Conservation (phyloP, 2,329 filamentous ascomycete genomes). For the Penicillium sp. region DNA sequence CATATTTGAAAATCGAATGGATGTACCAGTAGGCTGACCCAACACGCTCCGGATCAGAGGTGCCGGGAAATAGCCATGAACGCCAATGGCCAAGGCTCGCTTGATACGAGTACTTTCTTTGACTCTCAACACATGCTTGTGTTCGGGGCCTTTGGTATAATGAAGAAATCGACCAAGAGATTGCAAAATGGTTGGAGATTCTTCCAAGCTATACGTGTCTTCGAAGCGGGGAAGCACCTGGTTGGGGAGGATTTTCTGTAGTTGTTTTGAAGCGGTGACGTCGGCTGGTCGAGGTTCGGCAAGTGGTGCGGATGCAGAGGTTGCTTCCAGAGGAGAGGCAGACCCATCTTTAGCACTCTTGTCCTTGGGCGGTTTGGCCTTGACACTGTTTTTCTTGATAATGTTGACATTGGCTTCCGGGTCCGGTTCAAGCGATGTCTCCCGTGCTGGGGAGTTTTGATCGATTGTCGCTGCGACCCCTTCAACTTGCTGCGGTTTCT, state of each 20-base stretch:
- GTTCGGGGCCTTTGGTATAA: slow-evolving; percentile 56
- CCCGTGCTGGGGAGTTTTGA: slow-evolving; percentile 19
- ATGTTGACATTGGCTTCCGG: slow-evolving; percentile 25
- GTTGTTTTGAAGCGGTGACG: slow-evolving; percentile 33
- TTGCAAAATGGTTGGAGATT: slow-evolving; percentile 64
- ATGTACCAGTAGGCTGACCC: slow-evolving; percentile 93
- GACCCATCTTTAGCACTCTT: slow-evolving; percentile 23
- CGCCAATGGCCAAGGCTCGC: slow-evolving; percentile 86
- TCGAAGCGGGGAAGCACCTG: slow-evolving; percentile 50
- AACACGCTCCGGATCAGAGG: slow-evolving; percentile 84
- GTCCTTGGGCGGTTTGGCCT: slow-evolving; percentile 28
- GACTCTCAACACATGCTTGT: slow-evolving; percentile 69
- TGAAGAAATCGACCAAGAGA: slow-evolving; percentile 46
- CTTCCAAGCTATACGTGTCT: slow-evolving; percentile 46
- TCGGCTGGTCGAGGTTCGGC: slow-evolving; percentile 30
- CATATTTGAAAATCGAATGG: slow-evolving; percentile 85
- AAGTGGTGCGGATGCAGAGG: slow-evolving; percentile 15
- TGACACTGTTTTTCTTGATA: slow-evolving; percentile 30
- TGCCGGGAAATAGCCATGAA: slow-evolving; percentile 92
- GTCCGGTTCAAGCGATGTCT: slow-evolving; percentile 17
- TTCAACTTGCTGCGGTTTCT: slow-evolving; percentile 26
- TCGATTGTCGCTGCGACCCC: slow-evolving; percentile 24
- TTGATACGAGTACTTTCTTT: slow-evolving; percentile 70
- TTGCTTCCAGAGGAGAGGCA: slow-evolving; percentile 18
- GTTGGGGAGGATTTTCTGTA: slow-evolving; percentile 43